Conservation (phyloP, 2,329 filamentous ascomycete genomes). For the Phialophora verrucosa region DNA sequence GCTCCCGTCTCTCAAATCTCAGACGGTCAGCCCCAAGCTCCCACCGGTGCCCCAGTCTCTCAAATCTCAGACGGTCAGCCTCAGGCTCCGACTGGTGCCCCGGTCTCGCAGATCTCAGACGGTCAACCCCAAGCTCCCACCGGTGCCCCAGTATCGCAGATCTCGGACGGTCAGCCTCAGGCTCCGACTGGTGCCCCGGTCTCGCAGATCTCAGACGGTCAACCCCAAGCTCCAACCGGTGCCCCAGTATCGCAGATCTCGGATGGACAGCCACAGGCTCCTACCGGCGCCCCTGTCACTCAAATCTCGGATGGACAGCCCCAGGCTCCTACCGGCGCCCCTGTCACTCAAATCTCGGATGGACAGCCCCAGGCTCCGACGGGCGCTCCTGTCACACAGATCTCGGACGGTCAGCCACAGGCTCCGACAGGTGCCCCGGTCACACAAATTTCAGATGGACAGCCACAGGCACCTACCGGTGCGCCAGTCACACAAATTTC, state of each 20-base stretch:
- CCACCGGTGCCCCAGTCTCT: slow-evolving; percentile 2
- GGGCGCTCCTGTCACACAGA: background rate
- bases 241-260: background rate
- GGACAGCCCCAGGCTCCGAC: background rate
- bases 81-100: background rate
- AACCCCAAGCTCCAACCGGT: background rate
- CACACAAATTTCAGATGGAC: slow-evolving; percentile 13
- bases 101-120: background rate
- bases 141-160: slow-evolving; percentile 10
- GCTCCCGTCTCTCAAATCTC: background rate
- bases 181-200: background rate
- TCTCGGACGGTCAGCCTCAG: background rate
- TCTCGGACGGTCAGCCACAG: background rate
- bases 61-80: slow-evolving; percentile 7
- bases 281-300: background rate
- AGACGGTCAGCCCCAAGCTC: slow-evolving; percentile 46
- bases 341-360: background rate
- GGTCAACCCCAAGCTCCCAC: slow-evolving; percentile 46
- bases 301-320: slow-evolving; percentile 15
- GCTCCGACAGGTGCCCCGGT: background rate
- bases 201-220: slow-evolving; percentile 11
- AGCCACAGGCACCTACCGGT: slow-evolving; percentile 29
- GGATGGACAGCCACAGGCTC: background rate
- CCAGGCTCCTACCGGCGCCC: background rate
- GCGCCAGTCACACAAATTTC: slow-evolving; percentile 28